These are phyloP conservation scores for Arabidopsis suecica DNA, from an alignment of 345 rosid genomes.

Conservation along the genomic window DNA sequence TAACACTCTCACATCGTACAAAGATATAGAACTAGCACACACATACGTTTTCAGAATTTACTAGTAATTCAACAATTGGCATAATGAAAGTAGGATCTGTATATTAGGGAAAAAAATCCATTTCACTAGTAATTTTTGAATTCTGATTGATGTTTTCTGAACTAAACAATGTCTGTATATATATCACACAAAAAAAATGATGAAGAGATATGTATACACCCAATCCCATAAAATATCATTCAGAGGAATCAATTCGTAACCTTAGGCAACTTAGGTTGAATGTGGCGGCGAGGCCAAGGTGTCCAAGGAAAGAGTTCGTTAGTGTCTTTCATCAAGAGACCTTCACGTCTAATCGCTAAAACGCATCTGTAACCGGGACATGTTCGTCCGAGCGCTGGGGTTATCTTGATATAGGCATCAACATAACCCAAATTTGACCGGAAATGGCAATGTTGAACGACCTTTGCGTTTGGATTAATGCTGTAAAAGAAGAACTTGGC, in stretches of 20 bases:
- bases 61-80: too few relatives aligned
- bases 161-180: not conserved
- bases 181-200: not conserved
- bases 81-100: too few relatives aligned
- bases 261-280: conserved; percentile 34
- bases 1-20: too few relatives aligned
- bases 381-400: conserved; percentile 30
- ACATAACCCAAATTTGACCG: conserved; percentile 39
- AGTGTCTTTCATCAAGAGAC: conserved; percentile 43
- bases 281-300: conserved; percentile 43
- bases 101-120: not conserved
- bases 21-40: too few relatives aligned
- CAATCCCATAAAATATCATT: not conserved
- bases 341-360: conserved; percentile 42
- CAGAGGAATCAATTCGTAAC: not conserved
- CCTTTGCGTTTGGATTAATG: conserved; percentile 34
- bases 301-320: conserved; percentile 42
- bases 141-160: conserved; percentile 5
- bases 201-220: not conserved
- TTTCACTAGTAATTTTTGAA: not conserved
- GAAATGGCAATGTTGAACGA: conserved; percentile 39
- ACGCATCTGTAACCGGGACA: conserved; percentile 35
- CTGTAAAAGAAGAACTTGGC: conserved; percentile 38
- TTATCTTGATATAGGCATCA: conserved; percentile 11
- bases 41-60: too few relatives aligned